Evolutionary conservation across 2,329 filamentous ascomycete genomes (phyloP), one percentile per base, ranked within the genome.

Genomic region (Capronia americana): DNA sequence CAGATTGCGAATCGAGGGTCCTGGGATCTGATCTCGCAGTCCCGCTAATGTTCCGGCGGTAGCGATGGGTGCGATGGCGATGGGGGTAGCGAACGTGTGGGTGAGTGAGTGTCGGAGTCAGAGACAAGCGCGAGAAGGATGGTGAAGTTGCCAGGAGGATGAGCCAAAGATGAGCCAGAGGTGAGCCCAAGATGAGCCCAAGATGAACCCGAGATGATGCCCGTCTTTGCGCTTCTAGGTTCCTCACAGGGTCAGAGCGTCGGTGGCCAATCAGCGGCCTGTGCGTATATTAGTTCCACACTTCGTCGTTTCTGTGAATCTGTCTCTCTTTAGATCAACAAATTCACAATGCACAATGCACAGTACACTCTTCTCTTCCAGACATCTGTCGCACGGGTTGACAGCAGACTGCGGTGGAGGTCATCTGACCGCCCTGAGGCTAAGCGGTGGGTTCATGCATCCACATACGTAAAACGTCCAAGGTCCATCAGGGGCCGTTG

Each of bases 401-500:
- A 61, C 46, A n/a, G 32, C 24, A 62, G 34, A 62, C 56, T 62
- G 59, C 59, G 17, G 59, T 62, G 59, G 50, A 62, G 59, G 46
- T 56, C 23, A 48, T 62, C 23, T 62, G 59, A 62, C 59, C 50
- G 44, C 50, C 14, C n/a, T 28, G 26, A 53, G 46, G 24, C 8
- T 11, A 59, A 79, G 77, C 73, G 78, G 57, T 60, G 44, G 57
- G 28, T 51, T 60, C 26, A 17, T 23, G 20, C 46, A 61, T 28
- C 58, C 58, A 53, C 58, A 24, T 46, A 14, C 57, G 32, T 48
- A 20, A n/a, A 51, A 38, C 28, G 58, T 34, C 11, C 23, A 53
- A 51, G 48, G 17, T 24, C 48, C 24, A 24, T 23, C 20, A 51
- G 17, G 48, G 48, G 10, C 48, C 20, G 26, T 53, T 44, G 17